Percentiles rank a stretch among this genome's conserved stretches.
Conservation (phyloP, 129 eudicot genomes). For the Saussurea involucrata region DNA sequence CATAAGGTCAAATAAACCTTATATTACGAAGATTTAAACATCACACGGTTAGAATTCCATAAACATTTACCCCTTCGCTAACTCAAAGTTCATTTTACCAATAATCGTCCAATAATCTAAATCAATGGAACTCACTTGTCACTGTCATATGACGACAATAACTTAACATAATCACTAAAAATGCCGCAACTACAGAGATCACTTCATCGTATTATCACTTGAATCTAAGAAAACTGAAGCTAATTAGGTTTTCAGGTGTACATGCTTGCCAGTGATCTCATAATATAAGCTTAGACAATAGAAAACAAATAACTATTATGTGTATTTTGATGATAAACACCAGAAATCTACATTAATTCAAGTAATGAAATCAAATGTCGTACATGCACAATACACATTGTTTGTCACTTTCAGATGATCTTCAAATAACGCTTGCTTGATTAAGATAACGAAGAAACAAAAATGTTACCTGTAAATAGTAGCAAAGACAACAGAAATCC, state of each 20-base stretch:
- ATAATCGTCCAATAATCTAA: conserved; percentile 4
- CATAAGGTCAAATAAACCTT: neutral
- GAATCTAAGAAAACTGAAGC: neutral
- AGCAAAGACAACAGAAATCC: conserved; percentile 72
- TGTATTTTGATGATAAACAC: neutral
- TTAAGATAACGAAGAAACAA: neutral
- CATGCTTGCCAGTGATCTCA: neutral
- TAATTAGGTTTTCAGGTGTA: conserved; percentile 13
- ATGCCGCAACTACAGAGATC: neutral
- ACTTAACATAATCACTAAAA: neutral
- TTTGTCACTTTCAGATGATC: neutral
- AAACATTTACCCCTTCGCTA: neutral
- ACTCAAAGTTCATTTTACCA: neutral
- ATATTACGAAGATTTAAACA: neutral
- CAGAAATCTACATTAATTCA: neutral
- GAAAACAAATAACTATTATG: neutral
- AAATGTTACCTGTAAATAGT: conserved; percentile 64
- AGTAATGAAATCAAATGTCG: conserved; percentile 1
- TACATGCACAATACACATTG: neutral
- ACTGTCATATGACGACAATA: neutral
- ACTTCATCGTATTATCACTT: neutral
- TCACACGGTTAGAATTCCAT: neutral
- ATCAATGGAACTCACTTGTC: neutral
- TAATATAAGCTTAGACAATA: conserved; percentile 1
- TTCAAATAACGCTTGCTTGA: neutral